Evolutionary conservation across 2,329 filamentous ascomycete genomes (phyloP), one percentile per base, ranked within the genome.

Genomic region (Pseudofabraea citricarpa): DNA sequence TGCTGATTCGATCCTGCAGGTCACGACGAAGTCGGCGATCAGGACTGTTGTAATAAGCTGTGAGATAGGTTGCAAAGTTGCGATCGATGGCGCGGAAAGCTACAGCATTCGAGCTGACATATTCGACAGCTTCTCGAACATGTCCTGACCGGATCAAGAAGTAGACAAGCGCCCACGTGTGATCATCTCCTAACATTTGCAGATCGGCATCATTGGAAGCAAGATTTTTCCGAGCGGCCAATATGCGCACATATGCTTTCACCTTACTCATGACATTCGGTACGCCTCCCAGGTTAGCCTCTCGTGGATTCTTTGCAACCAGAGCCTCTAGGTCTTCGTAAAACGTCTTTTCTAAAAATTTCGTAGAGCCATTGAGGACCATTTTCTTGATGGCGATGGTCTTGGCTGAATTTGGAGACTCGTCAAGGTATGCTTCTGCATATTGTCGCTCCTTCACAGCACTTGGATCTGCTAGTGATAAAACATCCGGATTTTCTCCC

Each of bases 101-200:
- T 54, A 76, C 79, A 54, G 81, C 79, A 60, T 91, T 86, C 50
- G 81, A 77, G 56, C 84, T 84, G 45, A 97, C 88, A 63, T 96
- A 98, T 50, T 86, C 77, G 22, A 87, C 83, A 13, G 91, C 91
- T 64, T 97, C 91, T 13, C 77, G 75, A 41, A 93, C 75, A 52
- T 95, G 83, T 39, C 93, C 93, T 49, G 85, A 85, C 36, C 93
- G 82, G 19, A 98, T 71, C 31, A 97, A 77, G 65, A 89, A 97
- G 69, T 94, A 98, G 35, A 98, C 82, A 39, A 96, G 76, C 33
- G 90, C 90, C 93, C 93, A 98, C 51, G 90, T 85, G 58, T 85
- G 93, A 61, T 95, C 90, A 40, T 86, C 81, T 32, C 82, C 81
- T 37, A 90, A 76, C 62, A 83, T 80, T 64, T 95, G 88, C 36